Percentiles rank a stretch among this genome's conserved stretches.
Conservation (phyloP, 345 rosid genomes). For the Durio zibethinus region DNA sequence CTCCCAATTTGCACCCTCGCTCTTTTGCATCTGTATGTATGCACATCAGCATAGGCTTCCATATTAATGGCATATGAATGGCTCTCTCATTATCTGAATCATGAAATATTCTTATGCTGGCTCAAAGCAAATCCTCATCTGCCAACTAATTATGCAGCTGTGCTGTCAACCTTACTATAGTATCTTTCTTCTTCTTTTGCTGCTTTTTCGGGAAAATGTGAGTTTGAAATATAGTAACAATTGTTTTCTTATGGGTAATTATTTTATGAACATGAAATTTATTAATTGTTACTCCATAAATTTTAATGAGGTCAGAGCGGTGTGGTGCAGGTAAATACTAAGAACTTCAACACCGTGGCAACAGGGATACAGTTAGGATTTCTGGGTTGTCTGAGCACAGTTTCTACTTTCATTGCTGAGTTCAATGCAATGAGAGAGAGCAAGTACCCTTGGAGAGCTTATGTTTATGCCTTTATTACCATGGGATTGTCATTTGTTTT, state of each 20-base stretch:
- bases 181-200: not conserved
- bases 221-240: not conserved
- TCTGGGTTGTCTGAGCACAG: conserved; percentile 82
- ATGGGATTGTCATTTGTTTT: conserved; percentile 41
- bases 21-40: not conserved
- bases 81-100: not conserved
- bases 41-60: not conserved
- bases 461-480: conserved; percentile 53
- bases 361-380: conserved; percentile 70
- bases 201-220: not conserved
- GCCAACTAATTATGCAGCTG: not conserved
- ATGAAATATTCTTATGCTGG: not conserved
- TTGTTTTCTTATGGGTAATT: not conserved
- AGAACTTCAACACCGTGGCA: conserved; percentile 45
- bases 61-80: not conserved
- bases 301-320: not conserved
- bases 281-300: not conserved
- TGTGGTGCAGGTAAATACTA: conserved; percentile 48
- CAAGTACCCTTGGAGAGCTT: conserved; percentile 67
- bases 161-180: not conserved
- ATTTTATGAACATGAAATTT: not conserved
- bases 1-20: not conserved
- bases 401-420: conserved; percentile 87
- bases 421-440: conserved; percentile 84
- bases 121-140: not conserved